phyloP scores from a whole-genome alignment of 2,329 filamentous ascomycete species.

The Stenocarpella maydis region DNA sequence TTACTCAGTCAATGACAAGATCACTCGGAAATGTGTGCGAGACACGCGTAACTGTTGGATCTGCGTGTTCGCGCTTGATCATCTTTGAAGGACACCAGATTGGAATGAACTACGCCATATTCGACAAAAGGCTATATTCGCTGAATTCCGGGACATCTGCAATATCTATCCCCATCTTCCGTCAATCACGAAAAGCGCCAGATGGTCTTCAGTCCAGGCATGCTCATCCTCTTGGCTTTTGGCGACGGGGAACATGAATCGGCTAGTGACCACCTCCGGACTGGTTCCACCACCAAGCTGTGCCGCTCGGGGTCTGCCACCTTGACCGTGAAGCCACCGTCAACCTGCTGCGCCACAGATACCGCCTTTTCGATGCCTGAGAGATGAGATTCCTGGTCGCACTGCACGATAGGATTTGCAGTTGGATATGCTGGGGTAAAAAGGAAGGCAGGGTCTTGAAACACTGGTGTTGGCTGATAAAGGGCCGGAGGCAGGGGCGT shows the following conservation, averaged over 20 bases:
- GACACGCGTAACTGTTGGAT: not conserved
- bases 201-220: slow-evolving; percentile 42
- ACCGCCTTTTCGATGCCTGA: slow-evolving; percentile 4
- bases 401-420: not conserved
- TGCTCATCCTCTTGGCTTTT: slow-evolving; percentile 44
- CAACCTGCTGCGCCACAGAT: not conserved
- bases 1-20: not conserved
- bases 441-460: slow-evolving; percentile 18
- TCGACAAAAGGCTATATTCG: not conserved
- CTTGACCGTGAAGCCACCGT: not conserved
- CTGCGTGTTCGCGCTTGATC: not conserved
- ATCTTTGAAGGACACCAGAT: not conserved
- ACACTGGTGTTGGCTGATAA: slow-evolving; percentile 23
- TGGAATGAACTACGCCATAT: not conserved
- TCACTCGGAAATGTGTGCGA: not conserved
- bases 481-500: slow-evolving; percentile 31
- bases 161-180: slow-evolving; percentile 31
- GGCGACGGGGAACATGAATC: slow-evolving; percentile 27
- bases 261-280: slow-evolving; percentile 35
- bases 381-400: slow-evolving; percentile 5
- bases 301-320: not conserved
- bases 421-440: slow-evolving; percentile 3
- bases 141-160: slow-evolving; percentile 1
- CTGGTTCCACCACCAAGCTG: not conserved
- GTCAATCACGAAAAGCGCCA: slow-evolving; percentile 39